Conservation (phyloP, 2,329 filamentous ascomycete genomes). For the Aureobasidium vineae region DNA sequence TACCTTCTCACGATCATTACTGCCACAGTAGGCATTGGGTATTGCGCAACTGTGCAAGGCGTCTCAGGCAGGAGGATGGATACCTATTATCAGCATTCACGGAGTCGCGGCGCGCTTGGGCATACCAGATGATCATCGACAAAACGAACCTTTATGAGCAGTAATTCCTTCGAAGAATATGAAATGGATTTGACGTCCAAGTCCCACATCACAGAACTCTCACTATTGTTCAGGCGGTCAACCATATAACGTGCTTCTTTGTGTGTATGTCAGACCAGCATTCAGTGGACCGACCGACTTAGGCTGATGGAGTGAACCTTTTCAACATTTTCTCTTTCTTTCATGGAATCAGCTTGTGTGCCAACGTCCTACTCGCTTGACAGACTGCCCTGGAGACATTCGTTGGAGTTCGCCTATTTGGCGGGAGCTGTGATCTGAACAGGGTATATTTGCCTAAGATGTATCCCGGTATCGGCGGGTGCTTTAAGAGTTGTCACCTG, state of each 20-base stretch:
- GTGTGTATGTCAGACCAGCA: neutral
- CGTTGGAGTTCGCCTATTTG: neutral
- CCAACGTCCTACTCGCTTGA: neutral
- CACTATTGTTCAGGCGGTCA: neutral
- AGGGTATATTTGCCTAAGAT: constrained; percentile 11
- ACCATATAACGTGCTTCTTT: too few species aligned
- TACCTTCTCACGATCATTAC: constrained; percentile 16
- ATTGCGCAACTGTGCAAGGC: constrained; percentile 13
- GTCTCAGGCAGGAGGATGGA: constrained; percentile 18
- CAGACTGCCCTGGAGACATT: neutral
- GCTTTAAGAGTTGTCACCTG: neutral
- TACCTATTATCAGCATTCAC: constrained; percentile 19
- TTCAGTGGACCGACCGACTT: too few species aligned
- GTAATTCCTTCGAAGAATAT: neutral
- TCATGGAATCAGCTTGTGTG: neutral
- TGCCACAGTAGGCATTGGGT: constrained; percentile 18
- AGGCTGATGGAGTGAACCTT: neutral
- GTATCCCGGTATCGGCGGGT: constrained; percentile 2
- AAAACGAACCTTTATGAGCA: constrained; percentile 21
- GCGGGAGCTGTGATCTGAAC: neutral
- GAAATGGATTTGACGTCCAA: neutral
- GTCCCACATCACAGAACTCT: neutral
- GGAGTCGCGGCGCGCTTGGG: constrained; percentile 9
- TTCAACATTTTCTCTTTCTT: neutral
- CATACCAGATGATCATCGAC: neutral